These are phyloP conservation scores for Conticribra guillardii DNA, from an alignment of 108 stramenopile genomes.

Conservation along the genomic window DNA sequence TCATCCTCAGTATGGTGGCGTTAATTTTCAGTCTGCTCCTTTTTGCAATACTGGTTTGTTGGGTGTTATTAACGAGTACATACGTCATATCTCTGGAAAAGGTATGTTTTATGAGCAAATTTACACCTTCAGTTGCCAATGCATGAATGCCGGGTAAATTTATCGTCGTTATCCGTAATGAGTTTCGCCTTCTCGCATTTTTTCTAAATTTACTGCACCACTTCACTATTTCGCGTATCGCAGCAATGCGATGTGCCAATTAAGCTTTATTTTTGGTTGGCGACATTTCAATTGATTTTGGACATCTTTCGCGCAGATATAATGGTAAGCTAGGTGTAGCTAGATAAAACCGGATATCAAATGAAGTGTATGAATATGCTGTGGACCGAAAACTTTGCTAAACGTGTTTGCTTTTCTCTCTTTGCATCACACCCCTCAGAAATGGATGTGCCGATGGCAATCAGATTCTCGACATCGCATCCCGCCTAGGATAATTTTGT, in stretches of 20 bases:
- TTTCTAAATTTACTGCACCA: not conserved
- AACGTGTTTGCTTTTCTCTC: no score
- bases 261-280: slow-evolving; percentile 73
- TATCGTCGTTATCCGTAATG: no score
- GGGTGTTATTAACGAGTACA: slow-evolving; percentile 67
- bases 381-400: no score
- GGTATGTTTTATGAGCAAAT: slow-evolving; percentile 16
- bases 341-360: no score
- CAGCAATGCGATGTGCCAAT: slow-evolving; percentile 72
- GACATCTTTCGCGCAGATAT: slow-evolving; percentile 78
- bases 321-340: no score
- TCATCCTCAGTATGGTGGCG: slow-evolving; percentile 60
- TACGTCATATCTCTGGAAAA: slow-evolving; percentile 71
- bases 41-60: slow-evolving; percentile 64
- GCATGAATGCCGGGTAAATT: no score
- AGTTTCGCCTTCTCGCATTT: not conserved
- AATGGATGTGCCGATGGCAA: slow-evolving; percentile 63
- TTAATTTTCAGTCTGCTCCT: slow-evolving; percentile 63
- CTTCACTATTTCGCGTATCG: not conserved
- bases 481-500: slow-evolving; percentile 53
- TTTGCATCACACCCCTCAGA: no score
- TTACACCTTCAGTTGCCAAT: no score
- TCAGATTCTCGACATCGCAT: slow-evolving; percentile 47
- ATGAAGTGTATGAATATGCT: no score
- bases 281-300: slow-evolving; percentile 66